Percentiles rank a stretch among this genome's conserved stretches.
phyloP scores from a whole-genome alignment of 257 asterid species.

The Mentha longifolia region DNA sequence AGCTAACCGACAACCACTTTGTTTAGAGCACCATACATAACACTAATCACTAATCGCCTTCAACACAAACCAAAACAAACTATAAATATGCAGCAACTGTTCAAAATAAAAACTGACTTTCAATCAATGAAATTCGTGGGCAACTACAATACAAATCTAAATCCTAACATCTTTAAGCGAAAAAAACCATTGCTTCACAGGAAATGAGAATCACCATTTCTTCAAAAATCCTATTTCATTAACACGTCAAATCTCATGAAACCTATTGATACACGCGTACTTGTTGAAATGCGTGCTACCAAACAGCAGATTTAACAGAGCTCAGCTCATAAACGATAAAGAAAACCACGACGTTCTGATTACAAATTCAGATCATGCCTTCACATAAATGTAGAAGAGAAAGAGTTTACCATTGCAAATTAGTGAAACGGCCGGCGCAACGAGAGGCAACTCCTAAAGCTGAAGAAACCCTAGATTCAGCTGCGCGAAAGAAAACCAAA shows the following conservation, averaged over 20 bases:
- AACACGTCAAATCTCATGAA: background rate
- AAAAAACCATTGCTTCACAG: background rate
- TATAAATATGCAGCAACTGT: background rate
- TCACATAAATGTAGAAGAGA: background rate
- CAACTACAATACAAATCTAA: background rate
- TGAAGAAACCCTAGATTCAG: slow-evolving; percentile 42
- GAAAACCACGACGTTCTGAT: background rate
- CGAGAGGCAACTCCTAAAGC: background rate
- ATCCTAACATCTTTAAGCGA: background rate
- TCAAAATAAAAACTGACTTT: background rate
- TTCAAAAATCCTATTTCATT: background rate
- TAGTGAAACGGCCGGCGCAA: slow-evolving; percentile 24
- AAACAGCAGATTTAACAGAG: background rate
- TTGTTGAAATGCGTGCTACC: background rate
- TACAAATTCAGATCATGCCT: slow-evolving; percentile 6
- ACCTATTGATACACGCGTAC: background rate
- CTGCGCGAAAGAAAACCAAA: background rate
- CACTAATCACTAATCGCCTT: background rate
- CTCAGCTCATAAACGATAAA: background rate
- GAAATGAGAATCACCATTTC: background rate
- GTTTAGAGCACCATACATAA: background rate
- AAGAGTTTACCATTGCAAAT: slow-evolving; percentile 36
- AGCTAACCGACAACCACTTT: background rate
- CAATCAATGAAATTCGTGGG: background rate
- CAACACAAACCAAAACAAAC: background rate